Evolutionary conservation across 176 grass and related monocot species (phyloP).

Genomic region (Lolium multiflorum): DNA sequence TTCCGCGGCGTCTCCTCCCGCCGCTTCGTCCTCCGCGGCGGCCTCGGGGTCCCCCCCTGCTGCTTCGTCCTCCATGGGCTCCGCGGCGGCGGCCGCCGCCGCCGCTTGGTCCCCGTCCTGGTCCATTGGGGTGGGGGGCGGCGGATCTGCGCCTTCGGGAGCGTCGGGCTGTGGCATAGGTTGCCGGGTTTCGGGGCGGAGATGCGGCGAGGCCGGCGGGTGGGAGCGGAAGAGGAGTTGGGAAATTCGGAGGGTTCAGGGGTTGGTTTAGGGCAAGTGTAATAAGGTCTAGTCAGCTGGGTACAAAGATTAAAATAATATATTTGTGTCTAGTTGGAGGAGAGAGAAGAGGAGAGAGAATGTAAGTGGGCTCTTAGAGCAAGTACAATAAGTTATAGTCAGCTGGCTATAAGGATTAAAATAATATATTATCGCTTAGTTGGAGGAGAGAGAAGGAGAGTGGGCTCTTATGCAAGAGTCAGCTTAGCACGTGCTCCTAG

Average conservation of each 20-base stretch:
- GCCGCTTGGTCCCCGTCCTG: slow-evolving; percentile 34
- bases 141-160: slow-evolving; percentile 25
- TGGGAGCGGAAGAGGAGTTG: slow-evolving; percentile 22
- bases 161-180: neutral
- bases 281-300: too few species aligned
- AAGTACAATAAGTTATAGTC: too few species aligned
- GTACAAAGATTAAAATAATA: too few species aligned
- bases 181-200: slow-evolving; percentile 17
- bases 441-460: too few species aligned
- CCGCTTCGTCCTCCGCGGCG: slow-evolving; percentile 58
- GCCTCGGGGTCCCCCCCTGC: neutral
- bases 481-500: too few species aligned
- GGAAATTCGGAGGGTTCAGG: slow-evolving; percentile 43
- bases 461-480: too few species aligned
- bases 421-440: too few species aligned
- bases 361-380: too few species aligned
- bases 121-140: slow-evolving; percentile 35
- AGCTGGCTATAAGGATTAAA: too few species aligned
- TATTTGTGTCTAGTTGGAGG: too few species aligned
- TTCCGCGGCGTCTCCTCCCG: slow-evolving; percentile 23
- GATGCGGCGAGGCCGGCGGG: slow-evolving; percentile 30
- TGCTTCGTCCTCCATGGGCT: slow-evolving; percentile 59
- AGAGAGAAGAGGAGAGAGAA: too few species aligned
- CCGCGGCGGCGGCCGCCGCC: slow-evolving; percentile 5
- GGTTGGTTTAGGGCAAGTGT: slow-evolving; percentile 35